Conservation (phyloP, 441 rosid species). For the Brassica hybrid region DNA sequence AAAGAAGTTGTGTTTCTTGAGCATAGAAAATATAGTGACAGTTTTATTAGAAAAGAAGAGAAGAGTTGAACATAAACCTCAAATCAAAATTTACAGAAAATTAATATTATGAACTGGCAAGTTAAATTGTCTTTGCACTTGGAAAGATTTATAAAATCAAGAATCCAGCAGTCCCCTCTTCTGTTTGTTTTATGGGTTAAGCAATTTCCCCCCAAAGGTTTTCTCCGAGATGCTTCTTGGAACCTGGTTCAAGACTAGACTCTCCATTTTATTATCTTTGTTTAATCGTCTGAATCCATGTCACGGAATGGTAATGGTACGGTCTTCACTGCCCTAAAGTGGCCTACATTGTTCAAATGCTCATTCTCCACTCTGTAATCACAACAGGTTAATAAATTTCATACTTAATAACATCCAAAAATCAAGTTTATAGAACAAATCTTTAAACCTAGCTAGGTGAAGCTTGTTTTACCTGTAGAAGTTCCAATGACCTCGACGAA, state of each 20-base stretch:
- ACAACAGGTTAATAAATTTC: not conserved
- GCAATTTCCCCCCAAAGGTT: conserved; percentile 10
- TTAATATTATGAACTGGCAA: conserved; percentile 30
- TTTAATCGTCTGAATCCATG: conserved; percentile 67
- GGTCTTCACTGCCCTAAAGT: conserved; percentile 86
- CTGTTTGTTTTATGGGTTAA: conserved; percentile 12
- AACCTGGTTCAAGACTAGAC: conserved; percentile 22
- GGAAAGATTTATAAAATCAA: conserved; percentile 23
- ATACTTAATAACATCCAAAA: not conserved
- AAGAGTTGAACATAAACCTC: conserved; percentile 20
- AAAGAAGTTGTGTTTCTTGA: not conserved
- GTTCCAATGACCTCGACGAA: conserved; percentile 99
- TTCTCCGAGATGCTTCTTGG: conserved; percentile 23
- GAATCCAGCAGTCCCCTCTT: conserved; percentile 26
- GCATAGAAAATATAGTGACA: not conserved
- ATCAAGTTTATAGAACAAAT: not conserved
- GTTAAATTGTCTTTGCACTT: conserved; percentile 32
- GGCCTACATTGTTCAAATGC: conserved; percentile 89
- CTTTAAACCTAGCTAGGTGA: conserved; percentile 2
- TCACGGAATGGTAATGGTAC: conserved; percentile 93
- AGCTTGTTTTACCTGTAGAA: conserved; percentile 70
- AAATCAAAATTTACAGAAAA: conserved; percentile 39
- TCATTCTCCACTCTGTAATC: conserved; percentile 88
- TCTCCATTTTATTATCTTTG: conserved; percentile 24
- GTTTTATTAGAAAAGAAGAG: conserved; percentile 24